phyloP scores from a whole-genome alignment of 495 filamentous ascomycete species.

The Talaromyces wortmannii region DNA sequence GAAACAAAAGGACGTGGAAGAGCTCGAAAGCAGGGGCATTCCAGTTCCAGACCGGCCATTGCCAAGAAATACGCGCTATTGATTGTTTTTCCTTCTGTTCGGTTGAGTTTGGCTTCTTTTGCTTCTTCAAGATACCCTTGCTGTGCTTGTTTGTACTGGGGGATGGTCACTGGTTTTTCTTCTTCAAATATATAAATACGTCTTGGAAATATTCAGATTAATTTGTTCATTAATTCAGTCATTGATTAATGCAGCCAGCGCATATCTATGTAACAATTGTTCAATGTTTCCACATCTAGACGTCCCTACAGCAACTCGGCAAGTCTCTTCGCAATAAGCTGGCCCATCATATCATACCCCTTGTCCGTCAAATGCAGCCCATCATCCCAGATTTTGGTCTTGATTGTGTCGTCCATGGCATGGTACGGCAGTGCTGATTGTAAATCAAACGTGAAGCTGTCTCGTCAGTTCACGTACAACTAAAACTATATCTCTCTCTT shows the following conservation, averaged over 20 bases:
- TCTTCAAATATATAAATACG: neutral
- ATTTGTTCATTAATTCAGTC: too few species aligned
- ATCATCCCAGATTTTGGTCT: constrained; percentile 51
- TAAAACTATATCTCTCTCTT: too few species aligned
- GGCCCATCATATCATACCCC: constrained; percentile 54
- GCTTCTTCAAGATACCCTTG: neutral
- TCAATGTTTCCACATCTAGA: too few species aligned
- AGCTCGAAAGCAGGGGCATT: constrained; percentile 3
- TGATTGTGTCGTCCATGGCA: constrained; percentile 29
- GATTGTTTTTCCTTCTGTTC: neutral
- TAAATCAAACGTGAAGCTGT: constrained; percentile 46
- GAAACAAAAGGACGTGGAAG: constrained; percentile 4
- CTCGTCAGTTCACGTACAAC: neutral
- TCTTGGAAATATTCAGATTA: neutral
- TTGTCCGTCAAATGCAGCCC: constrained; percentile 50
- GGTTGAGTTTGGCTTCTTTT: neutral
- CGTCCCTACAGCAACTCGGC: neutral
- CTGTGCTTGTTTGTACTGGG: neutral
- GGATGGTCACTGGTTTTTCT: neutral
- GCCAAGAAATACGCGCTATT: neutral
- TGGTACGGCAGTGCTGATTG: constrained; percentile 43
- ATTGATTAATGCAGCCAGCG: too few species aligned
- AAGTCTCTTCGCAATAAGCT: constrained; percentile 2
- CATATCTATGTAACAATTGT: too few species aligned
- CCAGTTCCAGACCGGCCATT: neutral